Conservation (phyloP, 345 rosid genomes). For the Heritiera littoralis region DNA sequence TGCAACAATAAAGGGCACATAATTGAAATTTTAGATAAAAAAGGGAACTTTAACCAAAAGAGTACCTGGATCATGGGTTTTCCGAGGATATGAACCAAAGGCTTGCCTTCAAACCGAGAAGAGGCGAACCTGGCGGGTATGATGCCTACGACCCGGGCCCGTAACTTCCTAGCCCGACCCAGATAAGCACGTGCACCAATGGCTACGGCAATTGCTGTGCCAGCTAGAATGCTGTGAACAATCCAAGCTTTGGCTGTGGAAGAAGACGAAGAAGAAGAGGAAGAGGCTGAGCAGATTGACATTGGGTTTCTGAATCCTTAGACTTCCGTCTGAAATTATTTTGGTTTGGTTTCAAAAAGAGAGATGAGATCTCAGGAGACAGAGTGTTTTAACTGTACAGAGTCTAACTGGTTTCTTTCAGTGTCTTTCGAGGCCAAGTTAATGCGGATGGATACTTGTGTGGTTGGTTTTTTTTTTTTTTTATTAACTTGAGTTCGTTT, state of each 20-base stretch:
- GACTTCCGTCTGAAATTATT: too few relatives aligned
- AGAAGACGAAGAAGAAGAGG: constrained; percentile 45
- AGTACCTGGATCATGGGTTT: constrained; percentile 99
- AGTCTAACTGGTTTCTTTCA: background rate
- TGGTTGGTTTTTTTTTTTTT: too few relatives aligned
- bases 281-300: constrained; percentile 38
- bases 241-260: constrained; percentile 63
- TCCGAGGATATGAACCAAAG: constrained; percentile 80
- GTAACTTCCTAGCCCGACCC: constrained; percentile 53
- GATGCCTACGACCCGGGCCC: constrained; percentile 85
- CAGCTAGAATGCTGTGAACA: constrained; percentile 65
- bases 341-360: background rate
- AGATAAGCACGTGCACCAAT: constrained; percentile 65
- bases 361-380: background rate
- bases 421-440: background rate
- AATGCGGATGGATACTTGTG: background rate
- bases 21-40: background rate
- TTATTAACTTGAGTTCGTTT: too few relatives aligned
- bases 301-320: constrained; percentile 5
- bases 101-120: constrained; percentile 89
- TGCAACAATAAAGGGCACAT: background rate
- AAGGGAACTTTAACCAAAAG: background rate
- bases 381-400: background rate
- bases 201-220: constrained; percentile 67
- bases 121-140: constrained; percentile 97